A percentile compares a stretch with the other conserved stretches of the same genome.
phyloP scores from a whole-genome alignment of 257 asterid genomes.

The Ilex aquifolium region DNA sequence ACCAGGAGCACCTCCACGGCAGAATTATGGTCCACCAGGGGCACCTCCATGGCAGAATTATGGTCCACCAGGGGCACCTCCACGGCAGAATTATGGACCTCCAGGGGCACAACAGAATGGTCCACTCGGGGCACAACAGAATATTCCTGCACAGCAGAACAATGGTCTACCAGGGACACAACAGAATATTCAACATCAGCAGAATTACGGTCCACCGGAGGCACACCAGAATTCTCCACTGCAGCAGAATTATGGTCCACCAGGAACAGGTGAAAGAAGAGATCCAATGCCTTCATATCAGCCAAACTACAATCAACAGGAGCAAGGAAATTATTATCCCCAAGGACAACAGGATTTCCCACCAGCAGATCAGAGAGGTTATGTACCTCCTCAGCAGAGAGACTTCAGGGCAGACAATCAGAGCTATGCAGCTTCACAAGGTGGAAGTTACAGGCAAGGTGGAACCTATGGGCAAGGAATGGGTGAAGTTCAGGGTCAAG shows the following conservation, averaged over 20 bases:
- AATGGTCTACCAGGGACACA: no score
- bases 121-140: no score
- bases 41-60: no score
- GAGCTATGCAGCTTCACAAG: not conserved
- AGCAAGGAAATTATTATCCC: constrained; percentile 4
- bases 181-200: not conserved
- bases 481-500: constrained; percentile 3
- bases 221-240: no score
- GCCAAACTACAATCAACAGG: constrained; percentile 14
- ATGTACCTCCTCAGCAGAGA: not conserved
- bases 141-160: no score
- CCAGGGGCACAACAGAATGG: no score
- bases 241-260: constrained; percentile 6
- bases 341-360: constrained; percentile 1
- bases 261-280: constrained; percentile 28
- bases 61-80: no score
- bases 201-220: constrained; percentile 11
- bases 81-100: no score
- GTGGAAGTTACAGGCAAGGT: constrained; percentile 12
- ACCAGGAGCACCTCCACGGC: constrained; percentile 8
- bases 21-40: no score
- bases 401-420: not conserved
- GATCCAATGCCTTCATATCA: constrained; percentile 18
- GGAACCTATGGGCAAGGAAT: constrained; percentile 2
- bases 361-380: constrained; percentile 11